Percentiles rank a stretch among this genome's conserved stretches.
Conservation (phyloP, 2,329 filamentous ascomycete species). For the Trichocomaceae sp. region DNA sequence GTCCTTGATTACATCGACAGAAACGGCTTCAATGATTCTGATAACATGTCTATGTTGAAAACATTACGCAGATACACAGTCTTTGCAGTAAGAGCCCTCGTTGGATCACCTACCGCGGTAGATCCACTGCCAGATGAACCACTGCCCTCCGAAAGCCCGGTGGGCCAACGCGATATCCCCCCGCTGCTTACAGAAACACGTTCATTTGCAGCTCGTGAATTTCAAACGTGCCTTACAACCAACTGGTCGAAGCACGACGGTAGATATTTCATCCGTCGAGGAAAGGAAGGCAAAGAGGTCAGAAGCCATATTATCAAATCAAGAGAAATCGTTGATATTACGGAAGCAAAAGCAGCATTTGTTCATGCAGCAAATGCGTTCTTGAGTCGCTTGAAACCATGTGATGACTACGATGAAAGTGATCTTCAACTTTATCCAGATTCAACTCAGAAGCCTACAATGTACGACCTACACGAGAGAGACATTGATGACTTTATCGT, state of each 20-base stretch:
- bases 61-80: constrained; percentile 36
- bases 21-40: constrained; percentile 20
- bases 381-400: constrained; percentile 16
- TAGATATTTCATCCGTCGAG: constrained; percentile 44
- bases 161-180: neutral
- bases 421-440: neutral
- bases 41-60: constrained; percentile 28
- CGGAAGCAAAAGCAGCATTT: constrained; percentile 19
- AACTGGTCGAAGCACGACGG: constrained; percentile 43
- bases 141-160: neutral
- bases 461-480: neutral
- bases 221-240: constrained; percentile 38
- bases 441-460: neutral
- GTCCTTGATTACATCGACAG: constrained; percentile 44
- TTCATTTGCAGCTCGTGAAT: constrained; percentile 33
- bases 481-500: constrained; percentile 1
- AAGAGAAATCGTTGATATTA: constrained; percentile 18
- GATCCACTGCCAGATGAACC: constrained; percentile 3
- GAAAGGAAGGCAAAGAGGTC: constrained; percentile 41
- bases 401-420: constrained; percentile 15
- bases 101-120: constrained; percentile 16
- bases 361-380: constrained; percentile 20
- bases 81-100: constrained; percentile 27
- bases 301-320: constrained; percentile 25
- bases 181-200: constrained; percentile 22